Percentiles rank a stretch among this genome's conserved stretches.
phyloP scores from a whole-genome alignment of 257 asterid genomes.

The Jaltomata sinuosa region DNA sequence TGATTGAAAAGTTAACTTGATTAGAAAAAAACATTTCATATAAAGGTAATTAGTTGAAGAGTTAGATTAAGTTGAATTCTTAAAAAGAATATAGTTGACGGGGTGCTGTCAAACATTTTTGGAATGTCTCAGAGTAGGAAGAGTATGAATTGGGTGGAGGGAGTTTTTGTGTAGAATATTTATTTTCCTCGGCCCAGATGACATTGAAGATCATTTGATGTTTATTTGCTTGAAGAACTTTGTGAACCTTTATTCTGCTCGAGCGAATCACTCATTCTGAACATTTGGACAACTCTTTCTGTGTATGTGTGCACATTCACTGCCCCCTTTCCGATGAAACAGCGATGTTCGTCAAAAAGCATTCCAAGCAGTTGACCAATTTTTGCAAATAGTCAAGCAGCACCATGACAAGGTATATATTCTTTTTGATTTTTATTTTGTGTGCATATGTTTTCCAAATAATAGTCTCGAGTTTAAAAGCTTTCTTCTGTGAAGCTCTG shows the following conservation, averaged over 20 bases:
- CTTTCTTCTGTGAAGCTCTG: background rate
- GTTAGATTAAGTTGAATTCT: background rate
- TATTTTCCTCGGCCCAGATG: background rate
- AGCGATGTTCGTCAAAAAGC: slow-evolving; percentile 93
- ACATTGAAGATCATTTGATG: background rate
- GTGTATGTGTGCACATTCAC: background rate
- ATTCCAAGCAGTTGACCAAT: slow-evolving; percentile 90
- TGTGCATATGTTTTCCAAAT: background rate
- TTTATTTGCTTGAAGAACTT: background rate
- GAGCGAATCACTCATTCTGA: background rate
- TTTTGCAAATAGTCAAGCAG: slow-evolving; percentile 81
- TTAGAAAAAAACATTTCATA: background rate
- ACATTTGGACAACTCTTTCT: background rate
- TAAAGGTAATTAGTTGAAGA: background rate
- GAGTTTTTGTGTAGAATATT: background rate
- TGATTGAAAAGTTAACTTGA: background rate
- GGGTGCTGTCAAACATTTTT: background rate
- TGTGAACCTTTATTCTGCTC: background rate
- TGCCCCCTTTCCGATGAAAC: slow-evolving; percentile 9
- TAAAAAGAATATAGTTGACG: background rate
- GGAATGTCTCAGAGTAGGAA: background rate
- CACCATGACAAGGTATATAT: slow-evolving; percentile 61
- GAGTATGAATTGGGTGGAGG: background rate
- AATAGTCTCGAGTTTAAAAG: background rate
- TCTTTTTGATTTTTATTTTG: background rate